Evolutionary conservation across 495 filamentous ascomycete species (phyloP).

Genomic region (Cairneyella variabilis): DNA sequence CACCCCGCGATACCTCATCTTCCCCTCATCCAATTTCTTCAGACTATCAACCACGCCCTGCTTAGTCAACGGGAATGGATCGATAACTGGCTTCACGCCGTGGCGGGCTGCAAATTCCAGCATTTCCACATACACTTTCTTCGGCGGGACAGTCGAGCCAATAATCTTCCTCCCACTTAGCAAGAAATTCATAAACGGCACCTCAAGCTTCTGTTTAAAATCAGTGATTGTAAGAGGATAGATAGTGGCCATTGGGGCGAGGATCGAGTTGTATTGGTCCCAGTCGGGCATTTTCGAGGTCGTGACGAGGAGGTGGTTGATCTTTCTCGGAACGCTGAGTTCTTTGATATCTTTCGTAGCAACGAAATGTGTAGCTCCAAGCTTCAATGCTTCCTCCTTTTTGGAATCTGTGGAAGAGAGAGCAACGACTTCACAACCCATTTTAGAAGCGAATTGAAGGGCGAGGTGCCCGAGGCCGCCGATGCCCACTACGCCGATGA

Average conservation of each 20-base stretch:
- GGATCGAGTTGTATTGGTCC: constrained; percentile 33
- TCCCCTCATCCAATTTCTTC: constrained; percentile 46
- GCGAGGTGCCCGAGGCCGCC: constrained; percentile 61
- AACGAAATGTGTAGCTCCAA: constrained; percentile 54
- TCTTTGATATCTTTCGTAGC: constrained; percentile 27
- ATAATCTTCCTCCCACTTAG: constrained; percentile 44
- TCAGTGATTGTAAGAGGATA: constrained; percentile 41
- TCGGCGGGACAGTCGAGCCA: constrained; percentile 39
- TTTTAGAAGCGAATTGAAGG: constrained; percentile 56
- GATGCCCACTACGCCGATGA: constrained; percentile 56
- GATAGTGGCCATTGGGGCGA: constrained; percentile 41
- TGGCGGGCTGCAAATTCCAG: constrained; percentile 36
- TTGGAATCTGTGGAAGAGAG: constrained; percentile 47
- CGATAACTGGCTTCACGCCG: constrained; percentile 27
- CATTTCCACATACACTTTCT: constrained; percentile 32
- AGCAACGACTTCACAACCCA: constrained; percentile 58
- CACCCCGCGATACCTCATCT: constrained; percentile 54
- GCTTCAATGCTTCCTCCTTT: constrained; percentile 46
- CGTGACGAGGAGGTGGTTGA: constrained; percentile 38
- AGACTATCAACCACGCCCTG: constrained; percentile 52
- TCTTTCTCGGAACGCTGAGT: constrained; percentile 12
- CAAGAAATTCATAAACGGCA: constrained; percentile 40
- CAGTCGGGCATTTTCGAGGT: constrained; percentile 29
- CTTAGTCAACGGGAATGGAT: constrained; percentile 40
- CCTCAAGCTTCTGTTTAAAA: constrained; percentile 37